These are phyloP conservation scores for Dryas integrifolia DNA, from an alignment of 331 rosid species.

Conservation along the genomic window DNA sequence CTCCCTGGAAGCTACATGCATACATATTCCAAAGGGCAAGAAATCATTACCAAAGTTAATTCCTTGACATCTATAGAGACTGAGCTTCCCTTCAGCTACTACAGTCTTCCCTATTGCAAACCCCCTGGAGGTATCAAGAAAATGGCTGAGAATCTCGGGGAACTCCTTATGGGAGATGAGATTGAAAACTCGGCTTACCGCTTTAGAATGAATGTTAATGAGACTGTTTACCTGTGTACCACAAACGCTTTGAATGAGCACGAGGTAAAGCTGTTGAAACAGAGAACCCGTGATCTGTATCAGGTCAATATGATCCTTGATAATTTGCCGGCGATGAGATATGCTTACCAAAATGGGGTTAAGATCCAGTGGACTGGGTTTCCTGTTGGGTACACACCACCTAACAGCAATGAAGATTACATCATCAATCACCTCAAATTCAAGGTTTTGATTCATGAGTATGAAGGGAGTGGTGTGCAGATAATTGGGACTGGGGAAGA, in stretches of 20 bases:
- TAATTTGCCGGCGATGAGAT: conserved; percentile 92
- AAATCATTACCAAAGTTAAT: conserved; percentile 70
- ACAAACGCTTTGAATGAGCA: conserved; percentile 54
- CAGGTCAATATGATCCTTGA: conserved; percentile 96
- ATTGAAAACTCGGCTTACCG: conserved; percentile 79
- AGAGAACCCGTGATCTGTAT: conserved; percentile 85
- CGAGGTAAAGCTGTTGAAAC: conserved; percentile 78
- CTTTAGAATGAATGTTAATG: conserved; percentile 70
- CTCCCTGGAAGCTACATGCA: conserved; percentile 95
- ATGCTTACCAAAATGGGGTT: conserved; percentile 62
- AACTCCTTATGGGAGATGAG: conserved; percentile 94
- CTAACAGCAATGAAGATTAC: conserved; percentile 59
- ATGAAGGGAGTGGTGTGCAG: conserved; percentile 76
- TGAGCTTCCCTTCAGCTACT: conserved; percentile 88
- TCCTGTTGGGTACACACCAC: conserved; percentile 80
- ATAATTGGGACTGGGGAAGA: conserved; percentile 88
- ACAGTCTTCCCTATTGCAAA: conserved; percentile 79
- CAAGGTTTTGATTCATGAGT: conserved; percentile 79
- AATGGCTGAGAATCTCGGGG: conserved; percentile 97
- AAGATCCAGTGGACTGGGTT: conserved; percentile 94
- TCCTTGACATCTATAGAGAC: conserved; percentile 94
- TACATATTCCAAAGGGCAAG: conserved; percentile 52
- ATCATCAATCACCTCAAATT: conserved; percentile 83
- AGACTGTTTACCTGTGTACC: conserved; percentile 75
- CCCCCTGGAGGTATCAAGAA: conserved; percentile 69